Base-by-base conservation (phyloP, 208 protist species). In the Crithidia thermophila region DNA sequence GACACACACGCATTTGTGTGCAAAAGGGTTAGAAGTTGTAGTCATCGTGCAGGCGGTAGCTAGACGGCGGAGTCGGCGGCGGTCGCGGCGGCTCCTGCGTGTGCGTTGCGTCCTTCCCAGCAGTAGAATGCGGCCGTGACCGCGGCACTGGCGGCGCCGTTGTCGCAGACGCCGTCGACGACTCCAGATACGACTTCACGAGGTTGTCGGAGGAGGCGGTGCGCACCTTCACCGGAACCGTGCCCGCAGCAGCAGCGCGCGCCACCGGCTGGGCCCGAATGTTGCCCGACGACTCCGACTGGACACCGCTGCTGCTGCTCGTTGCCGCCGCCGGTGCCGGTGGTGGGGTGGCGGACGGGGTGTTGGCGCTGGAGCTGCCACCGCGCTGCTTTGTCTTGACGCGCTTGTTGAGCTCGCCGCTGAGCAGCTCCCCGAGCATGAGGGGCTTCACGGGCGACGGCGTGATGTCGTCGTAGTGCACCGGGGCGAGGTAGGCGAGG, bases 401-500 rank as follows among this genome's bases (percentile, higher is more conserved):
- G 37, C 69, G 60, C 33, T 56, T 71, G 46, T 74, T 67, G 21
- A 93, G 80, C 55, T 80, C 65, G 16, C 77, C 67, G 34, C 76
- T 72, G 11, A 93, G 55, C 33, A 79, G 47, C 49, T 79, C 73
- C 1, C 72, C 76, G 8, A 93, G 57, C 36, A 79, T 69, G 18
- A 88, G 47, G 7, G 43, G 57, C 50, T 58, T 52, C 2, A 82
- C 71, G 3, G 59, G 71, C 8, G 52, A 68, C 11, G 78, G 74
- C 31, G 68, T 82, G 58, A 94, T 76, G 63, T 94, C 89, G 49
- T 95, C 77, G 72, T 87, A 95, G 76, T 95, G 90, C 65, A 95
- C 84, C 10, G 87, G 85, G 8, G 75, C 56, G 8, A 84, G 61
- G 71, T 95, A 95, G 11, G 79, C 69, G 34, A 95, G 77, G 61